phyloP scores from a whole-genome alignment of 1,284 basidiomycete species.

The Sphaerobolus stellatus region DNA sequence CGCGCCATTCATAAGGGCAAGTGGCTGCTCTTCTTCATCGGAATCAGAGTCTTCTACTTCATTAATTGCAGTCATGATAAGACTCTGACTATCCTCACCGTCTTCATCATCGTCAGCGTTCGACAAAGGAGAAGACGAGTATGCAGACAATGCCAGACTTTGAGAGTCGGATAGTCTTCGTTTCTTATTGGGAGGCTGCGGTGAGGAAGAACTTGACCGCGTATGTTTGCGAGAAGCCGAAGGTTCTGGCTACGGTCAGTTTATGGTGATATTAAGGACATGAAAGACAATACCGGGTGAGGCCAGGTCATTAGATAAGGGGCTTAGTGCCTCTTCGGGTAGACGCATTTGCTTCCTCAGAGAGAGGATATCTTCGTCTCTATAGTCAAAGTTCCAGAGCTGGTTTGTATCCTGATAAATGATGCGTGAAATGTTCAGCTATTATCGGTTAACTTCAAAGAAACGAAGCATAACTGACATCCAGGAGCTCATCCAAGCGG shows the following conservation, averaged over 20 bases:
- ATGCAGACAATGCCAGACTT: background rate
- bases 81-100: constrained; percentile 1
- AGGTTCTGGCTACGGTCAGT: background rate
- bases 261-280: background rate
- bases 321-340: constrained; percentile 46
- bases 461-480: constrained; percentile 49
- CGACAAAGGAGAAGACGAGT: constrained; percentile 14
- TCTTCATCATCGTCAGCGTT: constrained; percentile 8
- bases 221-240: constrained; percentile 6
- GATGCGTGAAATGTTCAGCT: background rate
- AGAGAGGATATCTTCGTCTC: constrained; percentile 66
- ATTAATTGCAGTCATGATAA: background rate
- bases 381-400: constrained; percentile 76
- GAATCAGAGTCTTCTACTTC: constrained; percentile 35
- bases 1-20: constrained; percentile 23
- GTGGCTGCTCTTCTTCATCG: constrained; percentile 47
- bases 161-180: background rate
- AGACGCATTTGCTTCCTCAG: constrained; percentile 71
- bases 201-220: background rate
- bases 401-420: constrained; percentile 64
- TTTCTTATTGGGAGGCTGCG: constrained; percentile 6
- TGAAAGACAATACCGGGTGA: constrained; percentile 28
- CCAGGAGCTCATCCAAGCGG: constrained; percentile 80
- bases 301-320: constrained; percentile 23
- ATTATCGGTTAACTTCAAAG: background rate